phyloP scores from a whole-genome alignment of 1,139 yeast species.

The Cylindricascospora bacillispora region DNA sequence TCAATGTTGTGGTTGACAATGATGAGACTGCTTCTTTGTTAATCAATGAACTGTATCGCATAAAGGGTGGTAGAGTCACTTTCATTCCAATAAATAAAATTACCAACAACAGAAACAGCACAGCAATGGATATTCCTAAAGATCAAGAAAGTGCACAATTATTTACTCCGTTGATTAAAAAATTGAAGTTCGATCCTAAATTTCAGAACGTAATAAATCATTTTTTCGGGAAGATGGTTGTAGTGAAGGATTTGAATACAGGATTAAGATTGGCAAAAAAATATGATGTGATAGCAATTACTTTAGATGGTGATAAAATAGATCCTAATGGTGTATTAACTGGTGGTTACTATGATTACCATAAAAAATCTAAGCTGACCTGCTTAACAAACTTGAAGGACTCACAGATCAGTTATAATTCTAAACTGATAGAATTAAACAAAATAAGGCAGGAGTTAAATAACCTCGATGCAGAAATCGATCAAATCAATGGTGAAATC shows the following conservation, averaged over 20 bases:
- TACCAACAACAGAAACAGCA: conserved; percentile 42
- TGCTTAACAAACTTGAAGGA: conserved; percentile 44
- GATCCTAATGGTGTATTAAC: conserved; percentile 73
- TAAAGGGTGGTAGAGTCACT: conserved; percentile 71
- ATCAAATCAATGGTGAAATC: conserved; percentile 35
- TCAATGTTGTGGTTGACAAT: conserved; percentile 80
- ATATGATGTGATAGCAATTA: conserved; percentile 60
- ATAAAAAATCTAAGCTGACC: conserved; percentile 51
- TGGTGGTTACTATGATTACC: conserved; percentile 75
- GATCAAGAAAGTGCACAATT: conserved; percentile 29
- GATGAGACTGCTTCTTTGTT: conserved; percentile 72
- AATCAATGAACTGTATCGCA: conserved; percentile 65
- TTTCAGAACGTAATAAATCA: conserved; percentile 59
- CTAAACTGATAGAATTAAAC: conserved; percentile 29
- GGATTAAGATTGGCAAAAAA: conserved; percentile 60
- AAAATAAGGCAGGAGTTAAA: conserved; percentile 29
- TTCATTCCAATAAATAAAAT: conserved; percentile 80
- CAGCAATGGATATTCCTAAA: conserved; percentile 30
- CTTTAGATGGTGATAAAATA: conserved; percentile 84
- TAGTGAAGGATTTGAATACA: conserved; percentile 53
- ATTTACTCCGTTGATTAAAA: conserved; percentile 64
- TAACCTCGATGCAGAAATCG: conserved; percentile 34
- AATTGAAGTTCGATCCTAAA: conserved; percentile 45
- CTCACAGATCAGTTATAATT: conserved; percentile 37
- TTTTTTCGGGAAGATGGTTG: conserved; percentile 70